A percentile compares a stretch with the other conserved stretches of the same genome.
phyloP scores from a whole-genome alignment of 192 early-diverging fungal species.

The Endogone sp. region DNA sequence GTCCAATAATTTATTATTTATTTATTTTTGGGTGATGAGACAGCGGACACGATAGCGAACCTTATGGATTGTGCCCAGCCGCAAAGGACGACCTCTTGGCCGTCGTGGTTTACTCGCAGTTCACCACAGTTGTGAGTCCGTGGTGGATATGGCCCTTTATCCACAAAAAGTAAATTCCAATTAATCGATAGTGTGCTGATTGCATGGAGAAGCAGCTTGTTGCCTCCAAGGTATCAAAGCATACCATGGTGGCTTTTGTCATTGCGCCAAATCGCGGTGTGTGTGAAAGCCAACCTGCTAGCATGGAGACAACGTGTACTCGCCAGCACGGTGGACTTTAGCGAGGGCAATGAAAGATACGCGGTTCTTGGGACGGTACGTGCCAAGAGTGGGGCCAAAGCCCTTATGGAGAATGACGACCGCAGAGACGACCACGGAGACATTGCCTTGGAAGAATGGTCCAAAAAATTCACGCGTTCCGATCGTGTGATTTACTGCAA shows the following conservation, averaged over 20 bases:
- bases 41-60: slow-evolving; percentile 13
- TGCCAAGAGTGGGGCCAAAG: neutral
- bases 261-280: neutral
- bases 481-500: neutral
- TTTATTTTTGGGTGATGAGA: too few relatives aligned
- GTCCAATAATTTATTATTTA: neutral
- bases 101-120: slow-evolving; percentile 51
- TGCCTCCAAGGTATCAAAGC: too few relatives aligned
- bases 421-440: neutral
- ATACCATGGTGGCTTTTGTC: neutral
- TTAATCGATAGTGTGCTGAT: too few relatives aligned
- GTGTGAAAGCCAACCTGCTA: neutral
- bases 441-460: neutral
- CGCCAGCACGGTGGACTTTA: too few relatives aligned
- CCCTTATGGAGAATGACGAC: neutral
- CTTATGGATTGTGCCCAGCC: slow-evolving; percentile 72
- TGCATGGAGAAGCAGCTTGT: too few relatives aligned
- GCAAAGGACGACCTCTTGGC: slow-evolving; percentile 62
- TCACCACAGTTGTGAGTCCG: slow-evolving; percentile 81
- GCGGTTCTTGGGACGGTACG: neutral
- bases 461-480: neutral
- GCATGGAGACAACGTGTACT: neutral
- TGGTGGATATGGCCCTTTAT: slow-evolving; percentile 29
- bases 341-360: neutral
- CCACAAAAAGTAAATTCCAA: too few relatives aligned